These are phyloP conservation scores for Globisporangium spiculum DNA, from an alignment of 352 stramenopile species.

Conservation along the genomic window DNA sequence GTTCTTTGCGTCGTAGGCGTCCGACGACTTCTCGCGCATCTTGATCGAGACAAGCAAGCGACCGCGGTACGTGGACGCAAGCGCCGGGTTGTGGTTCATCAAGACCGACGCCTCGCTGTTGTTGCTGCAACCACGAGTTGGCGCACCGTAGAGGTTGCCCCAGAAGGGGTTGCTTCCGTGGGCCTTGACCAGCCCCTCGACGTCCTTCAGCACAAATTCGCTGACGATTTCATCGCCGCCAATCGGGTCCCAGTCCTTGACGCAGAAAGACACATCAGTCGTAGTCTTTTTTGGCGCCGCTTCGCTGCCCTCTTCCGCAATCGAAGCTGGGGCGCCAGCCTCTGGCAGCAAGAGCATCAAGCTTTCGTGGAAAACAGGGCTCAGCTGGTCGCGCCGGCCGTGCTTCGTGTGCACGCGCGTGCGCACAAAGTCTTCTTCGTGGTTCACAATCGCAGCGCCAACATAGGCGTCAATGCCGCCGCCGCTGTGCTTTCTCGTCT, in stretches of 20 bases:
- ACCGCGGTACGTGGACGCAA: constrained; percentile 77
- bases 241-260: constrained; percentile 74
- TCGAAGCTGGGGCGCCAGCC: constrained; percentile 13
- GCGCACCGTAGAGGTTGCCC: constrained; percentile 72
- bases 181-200: constrained; percentile 29
- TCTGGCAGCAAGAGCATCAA: constrained; percentile 50
- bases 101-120: constrained; percentile 29
- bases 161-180: constrained; percentile 49
- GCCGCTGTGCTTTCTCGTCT: constrained; percentile 38
- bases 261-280: constrained; percentile 33
- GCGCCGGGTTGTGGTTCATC: constrained; percentile 61
- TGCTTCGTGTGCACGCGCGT: constrained; percentile 70
- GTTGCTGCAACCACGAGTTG: constrained; percentile 48
- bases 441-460: constrained; percentile 28
- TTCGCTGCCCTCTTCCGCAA: constrained; percentile 3
- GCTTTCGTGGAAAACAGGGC: constrained; percentile 62
- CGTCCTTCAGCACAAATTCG: constrained; percentile 41
- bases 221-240: constrained; percentile 63
- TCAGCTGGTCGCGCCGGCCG: constrained; percentile 55
- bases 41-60: constrained; percentile 65
- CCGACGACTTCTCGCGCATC: constrained; percentile 47
- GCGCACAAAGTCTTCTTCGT: constrained; percentile 40
- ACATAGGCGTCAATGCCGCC: constrained; percentile 75
- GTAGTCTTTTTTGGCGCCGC: background rate
- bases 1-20: constrained; percentile 63